phyloP scores from a whole-genome alignment of 2,329 filamentous ascomycete genomes.

The Fusarium nanum region DNA sequence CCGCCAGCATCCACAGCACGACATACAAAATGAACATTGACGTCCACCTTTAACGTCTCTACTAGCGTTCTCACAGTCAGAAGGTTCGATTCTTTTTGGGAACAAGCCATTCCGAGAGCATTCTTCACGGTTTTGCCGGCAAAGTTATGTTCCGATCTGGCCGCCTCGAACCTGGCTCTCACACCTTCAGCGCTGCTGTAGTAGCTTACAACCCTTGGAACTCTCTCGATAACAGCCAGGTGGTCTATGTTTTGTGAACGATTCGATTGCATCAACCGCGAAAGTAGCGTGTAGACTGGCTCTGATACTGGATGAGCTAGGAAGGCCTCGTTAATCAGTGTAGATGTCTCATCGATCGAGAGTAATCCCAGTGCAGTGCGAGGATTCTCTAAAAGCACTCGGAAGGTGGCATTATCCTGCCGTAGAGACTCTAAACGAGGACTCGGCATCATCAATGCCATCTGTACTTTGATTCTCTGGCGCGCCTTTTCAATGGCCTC shows the following conservation, averaged over 20 bases:
- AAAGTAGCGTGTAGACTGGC: slow-evolving; percentile 1
- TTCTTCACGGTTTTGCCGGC: not conserved
- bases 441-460: slow-evolving; percentile 22
- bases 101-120: slow-evolving; percentile 22
- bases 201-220: not conserved
- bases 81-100: slow-evolving; percentile 15
- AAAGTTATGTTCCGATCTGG: fast-evolving
- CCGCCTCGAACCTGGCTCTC: not conserved
- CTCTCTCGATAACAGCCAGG: slow-evolving; percentile 3
- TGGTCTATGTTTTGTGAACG: not conserved
- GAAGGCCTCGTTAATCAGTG: slow-evolving; percentile 5
- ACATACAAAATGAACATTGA: slow-evolving; percentile 15
- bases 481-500: not conserved
- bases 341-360: not conserved
- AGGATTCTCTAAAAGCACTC: not conserved
- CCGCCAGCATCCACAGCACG: not conserved
- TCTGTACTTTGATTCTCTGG: slow-evolving; percentile 13
- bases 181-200: slow-evolving; percentile 16
- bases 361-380: slow-evolving; percentile 9
- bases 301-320: not conserved
- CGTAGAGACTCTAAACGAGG: not conserved
- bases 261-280: slow-evolving; percentile 7
- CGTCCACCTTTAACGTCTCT: slow-evolving; percentile 25
- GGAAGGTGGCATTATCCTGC: not conserved
- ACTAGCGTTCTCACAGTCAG: slow-evolving; percentile 27